Percentiles rank a stretch among this genome's conserved stretches.
Conservation (phyloP, 352 stramenopile species). For the Thraustotheca clavata region DNA sequence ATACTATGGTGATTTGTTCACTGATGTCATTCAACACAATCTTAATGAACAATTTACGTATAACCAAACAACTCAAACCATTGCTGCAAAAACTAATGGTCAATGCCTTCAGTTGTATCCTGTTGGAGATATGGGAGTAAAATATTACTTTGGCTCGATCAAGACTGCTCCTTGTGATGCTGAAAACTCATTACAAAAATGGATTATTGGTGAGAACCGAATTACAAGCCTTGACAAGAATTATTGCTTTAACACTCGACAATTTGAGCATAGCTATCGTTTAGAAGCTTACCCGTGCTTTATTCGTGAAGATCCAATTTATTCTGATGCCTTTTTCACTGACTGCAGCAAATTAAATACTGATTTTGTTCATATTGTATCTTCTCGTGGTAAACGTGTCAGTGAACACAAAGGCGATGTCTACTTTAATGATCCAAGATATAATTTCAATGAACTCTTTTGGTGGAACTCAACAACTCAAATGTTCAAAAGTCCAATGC, state of each 20-base stretch:
- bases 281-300: not conserved
- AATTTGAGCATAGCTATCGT: not conserved
- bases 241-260: not conserved
- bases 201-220: not conserved
- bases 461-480: not conserved
- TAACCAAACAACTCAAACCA: not conserved
- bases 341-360: not conserved
- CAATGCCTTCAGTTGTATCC: not conserved
- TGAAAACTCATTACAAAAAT: too few relatives aligned
- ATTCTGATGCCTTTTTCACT: not conserved
- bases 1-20: not conserved
- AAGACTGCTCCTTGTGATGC: too few relatives aligned
- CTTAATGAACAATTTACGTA: not conserved
- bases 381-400: not conserved
- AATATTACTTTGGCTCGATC: too few relatives aligned
- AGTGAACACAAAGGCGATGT: not conserved
- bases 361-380: not conserved
- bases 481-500: not conserved
- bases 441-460: not conserved
- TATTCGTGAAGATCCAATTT: not conserved
- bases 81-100: not conserved
- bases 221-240: too few relatives aligned
- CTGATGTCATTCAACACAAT: not conserved
- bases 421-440: not conserved
- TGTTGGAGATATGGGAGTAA: not conserved